These are phyloP conservation scores for Drechslera avenae DNA, from an alignment of 2,329 filamentous ascomycete genomes.

Conservation along the genomic window DNA sequence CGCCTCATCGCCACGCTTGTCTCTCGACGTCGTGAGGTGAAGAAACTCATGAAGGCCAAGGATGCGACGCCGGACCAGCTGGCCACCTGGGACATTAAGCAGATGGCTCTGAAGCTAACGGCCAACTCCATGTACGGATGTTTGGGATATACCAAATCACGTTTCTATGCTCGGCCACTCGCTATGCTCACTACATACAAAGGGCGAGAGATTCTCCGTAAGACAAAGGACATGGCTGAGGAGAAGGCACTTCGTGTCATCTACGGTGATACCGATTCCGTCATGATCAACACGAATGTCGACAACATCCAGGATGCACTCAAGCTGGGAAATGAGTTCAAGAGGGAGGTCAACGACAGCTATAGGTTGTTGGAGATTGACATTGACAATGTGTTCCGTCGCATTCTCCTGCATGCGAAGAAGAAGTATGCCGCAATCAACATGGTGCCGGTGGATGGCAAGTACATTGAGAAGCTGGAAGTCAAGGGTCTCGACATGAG, in stretches of 20 bases:
- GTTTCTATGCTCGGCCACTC: conserved; percentile 93
- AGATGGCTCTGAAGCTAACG: conserved; percentile 93
- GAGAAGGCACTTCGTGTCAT: conserved; percentile 91
- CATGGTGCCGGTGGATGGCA: conserved; percentile 84
- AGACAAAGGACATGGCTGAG: conserved; percentile 94
- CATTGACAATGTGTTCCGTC: conserved; percentile 95
- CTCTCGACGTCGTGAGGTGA: conserved; percentile 85
- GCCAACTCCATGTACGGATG: conserved; percentile 99
- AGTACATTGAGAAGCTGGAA: conserved; percentile 92
- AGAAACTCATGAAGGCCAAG: conserved; percentile 95
- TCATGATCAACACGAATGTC: conserved; percentile 99
- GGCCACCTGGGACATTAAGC: conserved; percentile 97
- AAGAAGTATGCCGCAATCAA: conserved; percentile 99
- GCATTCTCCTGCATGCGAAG: conserved; percentile 92
- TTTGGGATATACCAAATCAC: conserved; percentile 93
- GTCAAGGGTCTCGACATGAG: conserved; percentile 99
- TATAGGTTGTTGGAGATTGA: conserved; percentile 96
- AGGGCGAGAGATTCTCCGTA: conserved; percentile 93
- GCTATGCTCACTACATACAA: conserved; percentile 97
- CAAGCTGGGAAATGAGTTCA: conserved; percentile 93
- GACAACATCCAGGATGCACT: conserved; percentile 90
- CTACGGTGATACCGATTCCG: conserved; percentile 98
- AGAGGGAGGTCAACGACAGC: conserved; percentile 88
- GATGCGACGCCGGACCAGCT: conserved; percentile 83
- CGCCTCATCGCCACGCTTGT: conserved; percentile 91